Base-by-base conservation (phyloP, 768 basidiomycete genomes). In the Suillus paluster region DNA sequence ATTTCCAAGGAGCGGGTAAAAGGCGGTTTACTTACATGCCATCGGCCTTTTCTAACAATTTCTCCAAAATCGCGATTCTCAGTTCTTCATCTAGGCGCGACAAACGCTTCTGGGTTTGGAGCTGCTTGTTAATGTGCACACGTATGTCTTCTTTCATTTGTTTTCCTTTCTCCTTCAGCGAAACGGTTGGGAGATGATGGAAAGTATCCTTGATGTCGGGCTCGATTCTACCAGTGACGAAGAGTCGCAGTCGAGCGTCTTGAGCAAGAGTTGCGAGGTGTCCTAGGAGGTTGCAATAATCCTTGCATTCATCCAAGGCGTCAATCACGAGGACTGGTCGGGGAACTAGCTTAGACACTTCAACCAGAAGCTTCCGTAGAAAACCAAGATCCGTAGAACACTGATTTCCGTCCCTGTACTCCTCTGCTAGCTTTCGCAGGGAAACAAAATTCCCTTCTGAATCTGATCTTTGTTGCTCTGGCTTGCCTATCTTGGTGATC, bases 221-320 rank as follows among this genome's bases (percentile, higher is more conserved):
- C 34, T 49, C 19, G 5, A 39, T 41, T 15, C 60, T 50, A 25
- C 57, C 58, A 5, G 63, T 65, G 2, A 63, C 45, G 42, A 65
- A 64, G n/a, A 65, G 10, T 19, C 46, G 57, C 15, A 52, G 41
- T 15, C 15, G 45, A 27, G 56, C 60, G 1, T 57, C 55, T 34
- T 58, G 46, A 9, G 30, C 34, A 34, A 61, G 34, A 5, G 45
- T 30, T 14, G 9, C 14, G 6, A 59, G 50, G 6, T 33, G n/a
- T 4, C 10, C 17, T 5, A 66, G 58, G 19, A 65, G 7, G 1
- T 57, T 4, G 10, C 45, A 4, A 3, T 56, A 15, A 2, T 65
- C 48, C 19, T 61, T 48, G 45, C 66, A 66, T 23, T 67, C 59
- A 15, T 66, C 64, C 2, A 67, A 57, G n/a, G 64, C 64, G 5